phyloP scores from a whole-genome alignment of 495 filamentous ascomycete species.

The Neurospora discreta region DNA sequence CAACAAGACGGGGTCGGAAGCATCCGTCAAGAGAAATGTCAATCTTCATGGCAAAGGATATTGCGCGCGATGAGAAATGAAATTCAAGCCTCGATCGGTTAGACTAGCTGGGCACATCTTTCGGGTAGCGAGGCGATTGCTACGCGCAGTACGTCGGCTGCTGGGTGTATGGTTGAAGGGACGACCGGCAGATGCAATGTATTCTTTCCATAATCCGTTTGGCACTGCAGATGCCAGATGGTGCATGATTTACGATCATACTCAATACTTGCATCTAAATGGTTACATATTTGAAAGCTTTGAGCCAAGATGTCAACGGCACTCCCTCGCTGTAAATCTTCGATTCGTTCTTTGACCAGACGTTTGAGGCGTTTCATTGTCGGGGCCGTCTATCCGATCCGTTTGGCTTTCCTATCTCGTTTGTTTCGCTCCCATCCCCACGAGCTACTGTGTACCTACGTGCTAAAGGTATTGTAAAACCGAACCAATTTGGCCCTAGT shows the following conservation, averaged over 20 bases:
- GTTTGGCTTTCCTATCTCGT: neutral
- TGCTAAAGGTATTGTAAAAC: neutral
- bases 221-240: neutral
- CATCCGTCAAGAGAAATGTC: neutral
- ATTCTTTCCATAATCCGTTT: neutral
- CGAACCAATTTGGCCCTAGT: neutral
- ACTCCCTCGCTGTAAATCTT: neutral
- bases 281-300: neutral
- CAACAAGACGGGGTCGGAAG: neutral
- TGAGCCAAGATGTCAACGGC: neutral
- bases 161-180: neutral
- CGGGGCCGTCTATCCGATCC: neutral
- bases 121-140: neutral
- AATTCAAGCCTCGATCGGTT: neutral
- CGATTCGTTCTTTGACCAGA: neutral
- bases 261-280: neutral
- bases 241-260: neutral
- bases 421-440: neutral
- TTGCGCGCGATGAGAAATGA: neutral
- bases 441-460: neutral
- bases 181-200: neutral
- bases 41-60: neutral
- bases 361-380: neutral
- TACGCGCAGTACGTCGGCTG: neutral
- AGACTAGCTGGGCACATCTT: neutral